phyloP scores from a whole-genome alignment of 139 green algal genomes.

The Closterium sp. region DNA sequence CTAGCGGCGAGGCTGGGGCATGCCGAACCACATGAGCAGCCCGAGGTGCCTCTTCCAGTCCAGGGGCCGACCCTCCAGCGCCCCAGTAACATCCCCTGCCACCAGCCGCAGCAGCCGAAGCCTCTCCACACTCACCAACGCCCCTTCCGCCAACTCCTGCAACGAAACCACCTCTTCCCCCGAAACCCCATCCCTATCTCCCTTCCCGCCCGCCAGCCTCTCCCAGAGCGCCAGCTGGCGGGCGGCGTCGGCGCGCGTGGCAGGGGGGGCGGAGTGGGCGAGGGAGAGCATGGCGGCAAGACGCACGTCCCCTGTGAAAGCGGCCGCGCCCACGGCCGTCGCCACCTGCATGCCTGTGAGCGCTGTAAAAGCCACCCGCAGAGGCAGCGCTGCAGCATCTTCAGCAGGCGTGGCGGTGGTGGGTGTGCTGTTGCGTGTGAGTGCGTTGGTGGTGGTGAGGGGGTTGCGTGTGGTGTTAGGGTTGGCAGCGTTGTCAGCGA shows the following conservation, averaged over 20 bases:
- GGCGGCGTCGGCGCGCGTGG: constrained; percentile 30
- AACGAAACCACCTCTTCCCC: neutral
- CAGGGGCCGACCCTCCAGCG: constrained; percentile 49
- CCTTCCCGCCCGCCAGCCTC: neutral
- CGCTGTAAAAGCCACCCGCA: constrained; percentile 57
- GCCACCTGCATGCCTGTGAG: constrained; percentile 66
- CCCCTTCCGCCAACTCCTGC: neutral
- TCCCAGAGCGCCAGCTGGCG: constrained; percentile 71
- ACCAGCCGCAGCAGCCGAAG: constrained; percentile 69
- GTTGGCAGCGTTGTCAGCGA: neutral
- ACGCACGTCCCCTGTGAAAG: constrained; percentile 63
- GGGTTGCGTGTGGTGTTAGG: too few species aligned
- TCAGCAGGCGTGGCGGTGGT: neutral
- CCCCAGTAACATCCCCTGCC: constrained; percentile 57
- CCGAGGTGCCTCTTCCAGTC: constrained; percentile 82
- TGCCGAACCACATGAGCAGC: constrained; percentile 66
- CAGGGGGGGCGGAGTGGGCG: constrained; percentile 25
- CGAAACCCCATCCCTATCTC: neutral
- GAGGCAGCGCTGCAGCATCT: neutral
- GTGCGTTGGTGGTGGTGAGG: neutral
- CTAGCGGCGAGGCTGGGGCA: neutral
- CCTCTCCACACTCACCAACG: constrained; percentile 51
- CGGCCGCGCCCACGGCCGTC: constrained; percentile 60
- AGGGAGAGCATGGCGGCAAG: constrained; percentile 75
- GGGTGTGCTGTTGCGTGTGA: too few species aligned